Base-by-base conservation (phyloP, 2,329 filamentous ascomycete species). In the Diaporthe ilicicola region DNA sequence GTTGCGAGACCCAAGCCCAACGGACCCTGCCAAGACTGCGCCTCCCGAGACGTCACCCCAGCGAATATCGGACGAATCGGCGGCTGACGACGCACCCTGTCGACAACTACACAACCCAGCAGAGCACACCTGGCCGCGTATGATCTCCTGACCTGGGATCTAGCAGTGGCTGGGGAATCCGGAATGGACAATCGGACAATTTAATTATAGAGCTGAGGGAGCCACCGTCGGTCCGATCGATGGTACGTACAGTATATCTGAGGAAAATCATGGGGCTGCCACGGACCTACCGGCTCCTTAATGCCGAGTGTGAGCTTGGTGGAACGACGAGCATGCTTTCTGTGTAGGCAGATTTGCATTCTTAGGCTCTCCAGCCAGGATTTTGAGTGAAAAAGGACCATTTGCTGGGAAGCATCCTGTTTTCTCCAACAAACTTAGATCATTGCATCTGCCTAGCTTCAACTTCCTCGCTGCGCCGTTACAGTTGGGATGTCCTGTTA, bases 21-120 rank as follows among this genome's bases (percentile, higher is more conserved):
- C 68, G 32, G 54, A 71, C 37, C 37, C 29, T 62, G 69, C 46
- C 29, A 51, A 59, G 55, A 53, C 64, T 71, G 54, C 69, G 64
- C 64, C 44, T 34, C 64, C 54, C 65, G 37, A 68, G 56, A 71
- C 69, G 69, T 62, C 64, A 71, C 54, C 64, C 69, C 56, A 39
- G 67, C 34, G 50, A 29, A 29, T 61, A 27, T 22, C 54, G 32
- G 34, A 39, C 67, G 32, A 59, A 69, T 69, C 53, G 34, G 8
- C 24, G 39, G 51, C 51, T 22, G 27, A 56, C 27, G 51, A 56
- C 8, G 51, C 65, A 48, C 24, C 9, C n/a, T 46, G 39, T 15
- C 39, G 13, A 67, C n/a, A 55, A 34, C 29, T n/a, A 6, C 27
- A 17, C 42, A 34, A 17, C 42, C 56, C 27, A 46, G 39, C 39